Percentiles rank a stretch among this genome's conserved stretches.
These are phyloP conservation scores for Polyrhizophydium stewartii DNA, from an alignment of 371 early-diverging fungal genomes.

Conservation along the genomic window DNA sequence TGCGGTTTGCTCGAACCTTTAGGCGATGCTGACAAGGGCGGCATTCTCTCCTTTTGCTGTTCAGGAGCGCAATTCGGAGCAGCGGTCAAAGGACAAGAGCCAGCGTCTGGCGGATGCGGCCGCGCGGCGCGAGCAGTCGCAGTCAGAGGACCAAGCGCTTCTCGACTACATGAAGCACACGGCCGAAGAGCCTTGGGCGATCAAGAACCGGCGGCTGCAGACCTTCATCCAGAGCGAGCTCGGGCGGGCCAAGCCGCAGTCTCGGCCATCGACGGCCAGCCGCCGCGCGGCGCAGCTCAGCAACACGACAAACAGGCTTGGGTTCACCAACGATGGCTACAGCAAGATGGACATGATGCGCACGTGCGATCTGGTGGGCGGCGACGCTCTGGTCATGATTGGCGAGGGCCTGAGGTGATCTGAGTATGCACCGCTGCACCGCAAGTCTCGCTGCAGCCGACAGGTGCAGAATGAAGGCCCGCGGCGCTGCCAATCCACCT, in stretches of 20 bases:
- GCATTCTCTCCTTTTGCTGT: neutral
- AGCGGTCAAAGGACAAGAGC: neutral
- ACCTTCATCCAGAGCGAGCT: conserved; percentile 18
- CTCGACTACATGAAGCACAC: conserved; percentile 28
- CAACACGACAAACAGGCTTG: neutral
- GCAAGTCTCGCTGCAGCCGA: no score
- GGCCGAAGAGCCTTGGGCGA: conserved; percentile 35
- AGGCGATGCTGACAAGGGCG: neutral
- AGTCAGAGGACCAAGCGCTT: conserved; percentile 13
- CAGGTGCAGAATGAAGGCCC: no score
- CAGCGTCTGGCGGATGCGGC: neutral
- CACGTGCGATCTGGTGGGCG: neutral
- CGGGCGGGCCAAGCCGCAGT: neutral
- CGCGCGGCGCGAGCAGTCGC: neutral
- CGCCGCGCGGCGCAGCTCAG: neutral
- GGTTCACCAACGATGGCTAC: neutral
- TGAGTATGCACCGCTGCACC: no score
- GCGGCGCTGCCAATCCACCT: no score
- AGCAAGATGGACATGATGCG: neutral
- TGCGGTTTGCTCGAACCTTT: no score
- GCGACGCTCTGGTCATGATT: neutral
- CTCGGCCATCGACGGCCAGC: no score
- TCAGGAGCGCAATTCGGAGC: neutral
- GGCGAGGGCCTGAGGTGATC: neutral
- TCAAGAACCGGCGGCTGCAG: conserved; percentile 28